Percentiles rank a stretch among this genome's conserved stretches.
These are phyloP conservation scores for Boehmeria nivea DNA, from an alignment of 306 rosid species.

Conservation along the genomic window DNA sequence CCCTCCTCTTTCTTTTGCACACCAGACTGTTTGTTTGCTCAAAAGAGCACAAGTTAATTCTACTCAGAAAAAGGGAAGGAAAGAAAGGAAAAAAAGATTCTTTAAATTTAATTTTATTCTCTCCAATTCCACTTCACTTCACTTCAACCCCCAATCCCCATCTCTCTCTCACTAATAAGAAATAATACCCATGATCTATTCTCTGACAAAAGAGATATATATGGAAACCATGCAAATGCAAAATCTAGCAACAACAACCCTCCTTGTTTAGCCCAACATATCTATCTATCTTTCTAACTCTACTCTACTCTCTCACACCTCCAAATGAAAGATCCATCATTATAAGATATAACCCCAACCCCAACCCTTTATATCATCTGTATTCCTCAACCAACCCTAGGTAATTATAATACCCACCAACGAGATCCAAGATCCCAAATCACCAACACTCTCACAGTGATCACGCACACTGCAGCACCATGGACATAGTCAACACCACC, in stretches of 20 bases:
- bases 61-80: background rate
- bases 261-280: too few species aligned
- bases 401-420: too few species aligned
- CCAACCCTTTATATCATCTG: too few species aligned
- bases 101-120: background rate
- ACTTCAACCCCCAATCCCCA: slow-evolving; percentile 1
- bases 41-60: too few species aligned
- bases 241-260: slow-evolving; percentile 10
- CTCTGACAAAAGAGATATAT: slow-evolving; percentile 16
- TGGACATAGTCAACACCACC: slow-evolving; percentile 62
- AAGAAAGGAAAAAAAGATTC: background rate
- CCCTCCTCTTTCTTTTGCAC: too few species aligned
- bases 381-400: too few species aligned
- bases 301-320: background rate
- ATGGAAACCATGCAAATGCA: slow-evolving; percentile 37
- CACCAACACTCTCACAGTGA: too few species aligned
- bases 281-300: background rate
- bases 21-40: too few species aligned
- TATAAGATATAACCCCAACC: background rate
- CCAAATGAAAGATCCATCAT: background rate
- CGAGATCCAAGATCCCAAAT: background rate
- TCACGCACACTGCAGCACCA: slow-evolving; percentile 1
- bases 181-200: too few species aligned
- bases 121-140: background rate
- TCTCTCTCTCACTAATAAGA: too few species aligned